Base-by-base conservation (phyloP, 2,329 filamentous ascomycete genomes). In the Alternaria hordeiaustralica region DNA sequence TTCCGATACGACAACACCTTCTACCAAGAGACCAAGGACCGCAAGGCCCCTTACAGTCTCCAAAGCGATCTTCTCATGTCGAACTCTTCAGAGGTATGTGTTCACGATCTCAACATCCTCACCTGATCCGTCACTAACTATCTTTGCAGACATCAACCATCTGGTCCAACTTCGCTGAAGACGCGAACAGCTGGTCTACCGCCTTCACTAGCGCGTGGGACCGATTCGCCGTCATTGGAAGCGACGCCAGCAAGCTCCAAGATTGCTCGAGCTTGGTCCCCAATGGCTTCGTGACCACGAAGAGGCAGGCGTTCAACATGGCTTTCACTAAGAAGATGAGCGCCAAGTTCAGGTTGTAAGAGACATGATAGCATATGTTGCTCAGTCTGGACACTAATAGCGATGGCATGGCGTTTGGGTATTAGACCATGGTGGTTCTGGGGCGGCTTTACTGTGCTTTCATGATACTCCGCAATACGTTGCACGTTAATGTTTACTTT, bases 21-120 rank as follows among this genome's bases (percentile, higher is more conserved):
- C 60, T 79, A 78, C 47, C 44, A 56, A 18, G 71, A 79, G 60
- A 79, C 75, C 0, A 58, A 70, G 33, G 61, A 68, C 9, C 69
- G 71, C 0, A 71, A 69, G 4, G 73, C 74, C 6, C 74, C 75
- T 11, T 74, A 73, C 21, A 74, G 58, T 21, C 33, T 75, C 21
- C 64, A 69, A 12, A 72, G 69, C 20, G 73, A 75, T 28, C 62
- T 60, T 45, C 55, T 66, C 4, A 58, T 75, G 60, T 63, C 72
- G 4, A 73, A 66, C n/a, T 56, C 71, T 15, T 58, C 62, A 6
- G n/a, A 68, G 61, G 70, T 73, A 47, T 47, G 62, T 61, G 4
- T 11, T 7, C 12, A 20, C 28, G 0, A 1, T 23, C 4, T 18
- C 3, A 3, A 13, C 4, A 9, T 10, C 7, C 21, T 49, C 11